A percentile compares a stretch with the other conserved stretches of the same genome.
phyloP scores from a whole-genome alignment of 2,329 filamentous ascomycete species.

The Fusarium succisae region DNA sequence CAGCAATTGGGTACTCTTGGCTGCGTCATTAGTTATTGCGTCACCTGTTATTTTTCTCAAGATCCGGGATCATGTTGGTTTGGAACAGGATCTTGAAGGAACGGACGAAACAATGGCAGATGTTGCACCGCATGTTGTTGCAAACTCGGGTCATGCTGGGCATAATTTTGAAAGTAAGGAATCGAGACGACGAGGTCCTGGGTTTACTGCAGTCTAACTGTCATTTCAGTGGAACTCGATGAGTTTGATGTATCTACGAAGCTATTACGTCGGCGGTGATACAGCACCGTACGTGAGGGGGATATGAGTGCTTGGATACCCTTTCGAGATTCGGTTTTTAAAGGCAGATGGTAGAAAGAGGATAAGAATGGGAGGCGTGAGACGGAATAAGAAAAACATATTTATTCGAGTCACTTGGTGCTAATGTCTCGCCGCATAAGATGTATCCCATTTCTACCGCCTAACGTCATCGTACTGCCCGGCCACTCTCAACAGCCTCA shows the following conservation, averaged over 20 bases:
- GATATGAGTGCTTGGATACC: neutral
- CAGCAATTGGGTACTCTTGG: slow-evolving; percentile 76
- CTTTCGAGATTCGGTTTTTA: too few species aligned
- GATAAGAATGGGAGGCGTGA: accelerated
- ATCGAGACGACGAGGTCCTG: neutral
- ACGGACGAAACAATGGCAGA: slow-evolving; percentile 84
- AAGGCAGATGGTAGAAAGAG: accelerated
- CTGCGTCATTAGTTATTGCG: slow-evolving; percentile 76
- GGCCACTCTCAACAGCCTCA: neutral
- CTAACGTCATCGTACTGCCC: neutral
- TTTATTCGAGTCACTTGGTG: neutral
- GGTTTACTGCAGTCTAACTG: neutral
- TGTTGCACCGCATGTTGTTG: slow-evolving; percentile 51
- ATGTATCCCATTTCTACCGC: neutral
- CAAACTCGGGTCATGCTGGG: neutral
- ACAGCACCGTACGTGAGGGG: accelerated
- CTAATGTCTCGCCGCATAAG: accelerated
- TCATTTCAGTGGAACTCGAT: neutral
- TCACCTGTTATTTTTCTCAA: slow-evolving; percentile 80
- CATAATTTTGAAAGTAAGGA: neutral
- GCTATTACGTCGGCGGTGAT: neutral
- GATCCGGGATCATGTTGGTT: slow-evolving; percentile 77
- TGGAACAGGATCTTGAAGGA: slow-evolving; percentile 85
- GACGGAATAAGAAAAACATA: neutral
- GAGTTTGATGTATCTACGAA: neutral